These are phyloP conservation scores for Pistacia atlantica DNA, from an alignment of 345 rosid genomes.

Conservation along the genomic window DNA sequence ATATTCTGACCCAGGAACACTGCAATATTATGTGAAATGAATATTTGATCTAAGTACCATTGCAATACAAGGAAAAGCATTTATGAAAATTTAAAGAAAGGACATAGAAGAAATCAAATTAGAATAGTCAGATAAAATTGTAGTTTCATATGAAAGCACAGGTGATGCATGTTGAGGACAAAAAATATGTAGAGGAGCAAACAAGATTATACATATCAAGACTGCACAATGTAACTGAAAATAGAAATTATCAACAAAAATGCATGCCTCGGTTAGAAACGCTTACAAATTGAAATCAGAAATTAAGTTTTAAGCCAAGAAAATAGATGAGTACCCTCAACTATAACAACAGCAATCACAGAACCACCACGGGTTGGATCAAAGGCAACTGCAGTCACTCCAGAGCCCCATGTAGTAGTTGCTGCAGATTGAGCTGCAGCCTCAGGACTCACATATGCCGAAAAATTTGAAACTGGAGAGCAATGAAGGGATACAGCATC, in stretches of 20 bases:
- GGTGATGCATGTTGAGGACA: neutral
- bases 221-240: neutral
- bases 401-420: slow-evolving; percentile 99
- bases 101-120: neutral
- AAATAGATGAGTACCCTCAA: slow-evolving; percentile 69
- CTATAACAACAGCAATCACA: slow-evolving; percentile 95
- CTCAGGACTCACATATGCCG: slow-evolving; percentile 99
- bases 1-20: neutral
- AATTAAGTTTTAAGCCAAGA: slow-evolving; percentile 14
- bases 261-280: slow-evolving; percentile 1
- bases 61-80: neutral
- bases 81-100: neutral
- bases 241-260: neutral
- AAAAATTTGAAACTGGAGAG: slow-evolving; percentile 97
- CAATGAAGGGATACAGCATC: slow-evolving; percentile 80
- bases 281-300: slow-evolving; percentile 19
- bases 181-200: neutral
- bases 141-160: too few relatives aligned
- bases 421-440: slow-evolving; percentile 98
- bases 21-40: neutral
- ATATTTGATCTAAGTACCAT: neutral
- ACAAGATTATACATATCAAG: neutral
- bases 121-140: neutral
- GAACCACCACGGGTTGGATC: slow-evolving; percentile 99
- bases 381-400: slow-evolving; percentile 98